Evolutionary conservation across 768 basidiomycete genomes (phyloP).

Genomic region (Kwoniella botswanensis): DNA sequence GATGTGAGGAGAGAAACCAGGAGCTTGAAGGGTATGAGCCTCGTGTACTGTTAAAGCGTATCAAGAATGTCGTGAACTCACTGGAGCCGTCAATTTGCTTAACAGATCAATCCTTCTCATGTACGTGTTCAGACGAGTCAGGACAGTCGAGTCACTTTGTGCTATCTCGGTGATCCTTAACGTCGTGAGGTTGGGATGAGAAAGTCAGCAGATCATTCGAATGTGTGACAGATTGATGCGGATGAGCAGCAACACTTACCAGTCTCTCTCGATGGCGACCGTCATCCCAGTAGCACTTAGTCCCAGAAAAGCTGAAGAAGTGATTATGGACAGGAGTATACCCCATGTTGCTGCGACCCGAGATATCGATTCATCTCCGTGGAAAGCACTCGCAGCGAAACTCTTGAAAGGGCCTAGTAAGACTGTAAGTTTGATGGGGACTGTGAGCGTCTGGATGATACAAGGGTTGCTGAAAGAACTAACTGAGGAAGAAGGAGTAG

Average conservation of each 20-base stretch:
- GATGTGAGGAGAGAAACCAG: conserved; percentile 53
- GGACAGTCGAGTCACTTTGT: conserved; percentile 17
- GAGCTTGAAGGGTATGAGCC: conserved; percentile 31
- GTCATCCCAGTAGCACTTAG: conserved; percentile 49
- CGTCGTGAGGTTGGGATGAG: too few relatives aligned
- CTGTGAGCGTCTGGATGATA: background rate
- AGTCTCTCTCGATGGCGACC: conserved; percentile 55
- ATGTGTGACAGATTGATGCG: background rate
- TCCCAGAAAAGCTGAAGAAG: conserved; percentile 35
- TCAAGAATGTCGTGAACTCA: conserved; percentile 13
- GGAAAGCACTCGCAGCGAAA: conserved; percentile 33
- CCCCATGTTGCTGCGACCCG: conserved; percentile 20
- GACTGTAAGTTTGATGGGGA: conserved; percentile 17
- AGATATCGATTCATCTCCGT: conserved; percentile 16
- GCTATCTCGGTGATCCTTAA: conserved; percentile 53
- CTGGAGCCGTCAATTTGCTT: conserved; percentile 49
- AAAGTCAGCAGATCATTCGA: too few relatives aligned
- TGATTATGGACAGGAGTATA: conserved; percentile 38
- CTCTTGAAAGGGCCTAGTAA: conserved; percentile 31
- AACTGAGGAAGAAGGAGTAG: conserved; percentile 40
- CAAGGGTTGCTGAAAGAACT: background rate
- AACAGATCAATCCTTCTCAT: conserved; percentile 52
- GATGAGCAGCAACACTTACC: conserved; percentile 36
- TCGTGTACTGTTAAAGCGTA: background rate
- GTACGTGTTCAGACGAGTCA: conserved; percentile 53